Percentiles rank a stretch among this genome's conserved stretches.
phyloP scores from a whole-genome alignment of 306 rosid genomes.

The Nissolia schottii region DNA sequence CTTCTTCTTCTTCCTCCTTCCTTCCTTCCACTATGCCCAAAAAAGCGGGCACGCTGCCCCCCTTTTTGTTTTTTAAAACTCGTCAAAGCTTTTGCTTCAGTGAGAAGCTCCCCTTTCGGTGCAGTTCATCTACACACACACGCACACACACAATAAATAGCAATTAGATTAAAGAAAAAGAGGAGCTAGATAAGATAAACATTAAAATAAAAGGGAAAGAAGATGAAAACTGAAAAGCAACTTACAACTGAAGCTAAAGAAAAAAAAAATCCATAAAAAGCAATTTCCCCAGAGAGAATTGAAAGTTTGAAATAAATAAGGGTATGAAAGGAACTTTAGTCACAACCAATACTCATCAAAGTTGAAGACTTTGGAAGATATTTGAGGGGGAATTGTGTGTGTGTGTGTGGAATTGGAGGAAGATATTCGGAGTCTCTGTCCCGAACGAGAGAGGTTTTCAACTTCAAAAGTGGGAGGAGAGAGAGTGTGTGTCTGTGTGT shows the following conservation, averaged over 20 bases:
- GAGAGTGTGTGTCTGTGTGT: constrained; percentile 7
- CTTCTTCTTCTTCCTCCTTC: no score
- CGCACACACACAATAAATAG: no score
- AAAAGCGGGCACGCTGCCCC: constrained; percentile 12
- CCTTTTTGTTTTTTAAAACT: constrained; percentile 24
- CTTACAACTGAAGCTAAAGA: constrained; percentile 37
- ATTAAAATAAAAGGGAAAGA: neutral
- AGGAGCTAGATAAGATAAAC: neutral
- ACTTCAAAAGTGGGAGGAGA: constrained; percentile 27
- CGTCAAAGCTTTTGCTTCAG: constrained; percentile 48
- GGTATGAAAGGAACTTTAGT: neutral
- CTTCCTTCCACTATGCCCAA: neutral
- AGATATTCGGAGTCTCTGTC: constrained; percentile 44
- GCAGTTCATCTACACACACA: constrained; percentile 31
- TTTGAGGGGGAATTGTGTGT: neutral
- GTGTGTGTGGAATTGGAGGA: neutral
- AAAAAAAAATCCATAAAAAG: constrained; percentile 8
- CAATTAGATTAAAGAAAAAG: constrained; percentile 23
- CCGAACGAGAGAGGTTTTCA: constrained; percentile 35
- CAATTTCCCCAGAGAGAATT: constrained; percentile 8
- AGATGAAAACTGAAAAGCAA: constrained; percentile 28
- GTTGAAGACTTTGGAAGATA: neutral
- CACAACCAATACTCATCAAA: neutral
- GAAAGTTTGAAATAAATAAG: constrained; percentile 10
- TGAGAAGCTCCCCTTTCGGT: constrained; percentile 47